Conservation (phyloP, 1,284 basidiomycete genomes). For the Entoloma clypeatum region DNA sequence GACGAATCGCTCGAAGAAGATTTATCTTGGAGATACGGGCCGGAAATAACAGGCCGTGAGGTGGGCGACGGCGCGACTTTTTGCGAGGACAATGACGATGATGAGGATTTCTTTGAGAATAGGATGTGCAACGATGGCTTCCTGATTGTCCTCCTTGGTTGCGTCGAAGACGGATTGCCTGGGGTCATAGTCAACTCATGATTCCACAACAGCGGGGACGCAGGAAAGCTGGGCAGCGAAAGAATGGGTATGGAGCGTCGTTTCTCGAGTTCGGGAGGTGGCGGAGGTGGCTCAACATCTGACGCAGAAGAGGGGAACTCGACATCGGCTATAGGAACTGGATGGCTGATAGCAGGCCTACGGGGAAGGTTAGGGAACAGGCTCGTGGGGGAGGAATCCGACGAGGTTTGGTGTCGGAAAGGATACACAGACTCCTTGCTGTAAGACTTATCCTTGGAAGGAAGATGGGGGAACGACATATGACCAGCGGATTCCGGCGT, state of each 20-base stretch:
- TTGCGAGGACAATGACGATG: slow-evolving; percentile 33
- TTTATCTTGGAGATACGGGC: slow-evolving; percentile 29
- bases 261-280: slow-evolving; percentile 28
- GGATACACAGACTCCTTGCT: too few species aligned
- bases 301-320: slow-evolving; percentile 33
- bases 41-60: slow-evolving; percentile 27
- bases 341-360: slow-evolving; percentile 26
- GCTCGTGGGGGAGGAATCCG: slow-evolving; percentile 16
- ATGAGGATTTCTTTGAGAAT: slow-evolving; percentile 46
- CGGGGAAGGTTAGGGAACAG: slow-evolving; percentile 18
- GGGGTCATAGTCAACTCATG: slow-evolving; percentile 16
- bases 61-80: slow-evolving; percentile 9
- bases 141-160: slow-evolving; percentile 37
- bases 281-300: slow-evolving; percentile 16
- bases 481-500: slow-evolving; percentile 38
- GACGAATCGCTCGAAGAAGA: slow-evolving; percentile 42
- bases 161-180: slow-evolving; percentile 23
- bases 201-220: slow-evolving; percentile 8
- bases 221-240: slow-evolving; percentile 36
- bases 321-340: slow-evolving; percentile 28
- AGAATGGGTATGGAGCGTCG: slow-evolving; percentile 40
- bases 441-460: slow-evolving; percentile 23
- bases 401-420: slow-evolving; percentile 11
- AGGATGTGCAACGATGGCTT: slow-evolving; percentile 53
- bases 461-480: slow-evolving; percentile 37